A percentile compares a stretch with the other conserved stretches of the same genome.
phyloP scores from a whole-genome alignment of 352 stramenopile genomes.

The Pelagophyceae sp. region DNA sequence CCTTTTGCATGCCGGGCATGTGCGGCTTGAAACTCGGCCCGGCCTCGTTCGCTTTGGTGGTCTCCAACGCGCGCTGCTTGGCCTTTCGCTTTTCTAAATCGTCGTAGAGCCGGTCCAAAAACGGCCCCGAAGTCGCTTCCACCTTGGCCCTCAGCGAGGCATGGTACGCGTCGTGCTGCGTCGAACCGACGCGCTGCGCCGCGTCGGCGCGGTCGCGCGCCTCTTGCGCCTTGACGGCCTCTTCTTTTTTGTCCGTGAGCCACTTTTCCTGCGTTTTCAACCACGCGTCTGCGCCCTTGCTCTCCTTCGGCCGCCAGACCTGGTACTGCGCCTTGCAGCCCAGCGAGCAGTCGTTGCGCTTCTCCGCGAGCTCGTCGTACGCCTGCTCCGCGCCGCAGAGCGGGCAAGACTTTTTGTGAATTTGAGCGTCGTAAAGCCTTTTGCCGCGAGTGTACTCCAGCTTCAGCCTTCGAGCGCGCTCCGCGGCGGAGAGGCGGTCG shows the following conservation, averaged over 20 bases:
- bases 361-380: slow-evolving; percentile 11
- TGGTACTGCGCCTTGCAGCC: not conserved
- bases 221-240: not conserved
- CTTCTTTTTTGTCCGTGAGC: not conserved
- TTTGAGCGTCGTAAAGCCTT: not conserved
- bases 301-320: not conserved
- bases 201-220: not conserved
- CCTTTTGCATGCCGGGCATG: not conserved
- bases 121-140: not conserved
- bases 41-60: not conserved
- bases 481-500: not conserved
- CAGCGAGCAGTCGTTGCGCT: not conserved
- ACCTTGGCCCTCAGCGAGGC: slow-evolving; percentile 1
- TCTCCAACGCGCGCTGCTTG: not conserved
- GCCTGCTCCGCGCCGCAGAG: not conserved
- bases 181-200: not conserved
- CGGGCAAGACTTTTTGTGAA: slow-evolving; percentile 8
- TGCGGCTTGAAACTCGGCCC: not conserved
- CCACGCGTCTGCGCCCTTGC: not conserved
- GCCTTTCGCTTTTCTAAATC: not conserved
- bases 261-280: not conserved
- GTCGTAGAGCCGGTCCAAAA: not conserved
- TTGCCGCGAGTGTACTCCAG: not conserved
- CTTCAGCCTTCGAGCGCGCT: not conserved
- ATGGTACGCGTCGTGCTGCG: slow-evolving; percentile 7